phyloP scores from a whole-genome alignment of 1,284 basidiomycete genomes.

The Boletus mariae region DNA sequence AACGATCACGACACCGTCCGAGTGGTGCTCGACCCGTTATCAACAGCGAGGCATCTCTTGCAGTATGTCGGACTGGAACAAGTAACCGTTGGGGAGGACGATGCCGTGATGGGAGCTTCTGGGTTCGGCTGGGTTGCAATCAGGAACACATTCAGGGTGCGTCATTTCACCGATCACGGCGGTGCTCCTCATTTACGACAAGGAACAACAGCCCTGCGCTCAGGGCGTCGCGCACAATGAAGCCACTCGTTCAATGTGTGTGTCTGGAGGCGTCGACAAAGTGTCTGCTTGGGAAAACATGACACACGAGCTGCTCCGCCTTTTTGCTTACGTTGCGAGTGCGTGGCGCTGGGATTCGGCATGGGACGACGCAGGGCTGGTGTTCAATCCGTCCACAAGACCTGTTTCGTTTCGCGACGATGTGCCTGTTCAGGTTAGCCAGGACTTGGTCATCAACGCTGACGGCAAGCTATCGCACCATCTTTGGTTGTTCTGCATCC shows the following conservation, averaged over 20 bases:
- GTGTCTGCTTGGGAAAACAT: slow-evolving; percentile 13
- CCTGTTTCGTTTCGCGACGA: slow-evolving; percentile 6
- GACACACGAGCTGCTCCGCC: slow-evolving; percentile 10
- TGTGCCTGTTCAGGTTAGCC: slow-evolving; percentile 5
- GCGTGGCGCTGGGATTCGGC: slow-evolving; percentile 21
- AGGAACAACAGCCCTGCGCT: slow-evolving; percentile 11
- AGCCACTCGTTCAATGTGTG: slow-evolving; percentile 1
- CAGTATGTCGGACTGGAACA: slow-evolving; percentile 9
- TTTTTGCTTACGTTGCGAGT: slow-evolving; percentile 21
- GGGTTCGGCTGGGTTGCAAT: slow-evolving; percentile 6
- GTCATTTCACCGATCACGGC: slow-evolving; percentile 24
- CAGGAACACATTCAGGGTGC: slow-evolving; percentile 31
- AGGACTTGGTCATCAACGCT: slow-evolving; percentile 25
- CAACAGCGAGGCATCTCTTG: slow-evolving; percentile 12
- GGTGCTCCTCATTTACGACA: slow-evolving; percentile 24
- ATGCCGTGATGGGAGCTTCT: slow-evolving; percentile 16
- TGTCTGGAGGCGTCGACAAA: neutral
- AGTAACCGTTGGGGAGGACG: neutral
- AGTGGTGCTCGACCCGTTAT: slow-evolving; percentile 23
- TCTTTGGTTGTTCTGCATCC: slow-evolving; percentile 29
- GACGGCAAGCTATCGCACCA: slow-evolving; percentile 33
- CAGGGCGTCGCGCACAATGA: slow-evolving; percentile 21
- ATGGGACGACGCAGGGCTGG: slow-evolving; percentile 29
- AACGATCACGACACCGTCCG: slow-evolving; percentile 31
- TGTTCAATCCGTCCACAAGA: slow-evolving; percentile 20